Evolutionary conservation across 1,139 yeast genomes (phyloP), one percentile per base, ranked within the genome.

Genomic region (Fermentozyma sake): DNA sequence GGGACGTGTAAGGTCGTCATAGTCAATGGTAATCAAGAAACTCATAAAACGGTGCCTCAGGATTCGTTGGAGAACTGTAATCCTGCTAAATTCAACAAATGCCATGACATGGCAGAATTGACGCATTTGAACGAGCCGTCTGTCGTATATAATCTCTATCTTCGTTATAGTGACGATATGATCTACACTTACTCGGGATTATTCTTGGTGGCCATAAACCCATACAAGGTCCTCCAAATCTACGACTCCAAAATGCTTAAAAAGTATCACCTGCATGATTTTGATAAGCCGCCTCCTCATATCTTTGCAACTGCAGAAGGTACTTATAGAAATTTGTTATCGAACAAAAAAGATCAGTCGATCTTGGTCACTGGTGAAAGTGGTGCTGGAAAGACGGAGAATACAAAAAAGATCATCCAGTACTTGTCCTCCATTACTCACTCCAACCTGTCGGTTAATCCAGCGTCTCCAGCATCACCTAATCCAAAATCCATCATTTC

Each of bases 351-450:
- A 46, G 83, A 89, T 54, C 98, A 93, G 57, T 79, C 94, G 10
- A 86, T 93, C 29, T 64, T 93, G 30, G 97, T 93, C 8, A 93
- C 98, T 1, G 99, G 99, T 37, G 99, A 93, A 52, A 83, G 95
- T 16, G 99, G 98, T 37, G 98, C 98, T 0, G 98, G 98, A 32
- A 91, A 91, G 53, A 91, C 98, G 0, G 98, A 91, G 58, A 91
- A 86, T 44, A 91, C 98, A n/a, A 91, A 91, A 54, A 86, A 84
- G 48, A 89, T 91, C 34, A 83, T 93, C 39, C 97, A 89, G 53
- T 91, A 87, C 54, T 67, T 93, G 32, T 86, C 96, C 0, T 79
- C 89, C 5, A 78, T 86, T 21, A 77, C 91, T 1, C 34, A 34
- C 12, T 16, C 26, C 7, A n/a, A n/a, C n/a, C n/a, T n/a, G n/a